Base-by-base conservation (phyloP, 2,329 filamentous ascomycete species). In the Aspergillus spinulosporus region DNA sequence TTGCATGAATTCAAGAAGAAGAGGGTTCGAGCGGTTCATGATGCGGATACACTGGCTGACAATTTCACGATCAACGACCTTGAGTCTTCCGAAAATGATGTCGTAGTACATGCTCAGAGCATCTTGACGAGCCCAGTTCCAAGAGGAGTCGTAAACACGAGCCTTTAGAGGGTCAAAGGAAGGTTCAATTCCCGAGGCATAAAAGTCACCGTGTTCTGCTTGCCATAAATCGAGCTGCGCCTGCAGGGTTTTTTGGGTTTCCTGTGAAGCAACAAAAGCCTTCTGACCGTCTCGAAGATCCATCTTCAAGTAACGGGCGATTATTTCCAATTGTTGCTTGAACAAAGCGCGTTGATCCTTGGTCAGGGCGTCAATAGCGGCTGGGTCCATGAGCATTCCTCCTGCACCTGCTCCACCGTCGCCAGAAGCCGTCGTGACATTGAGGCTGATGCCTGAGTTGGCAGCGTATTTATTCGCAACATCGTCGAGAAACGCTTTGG, bases 331-430 rank as follows among this genome's bases (percentile, higher is more conserved):
- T 74, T 99, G 94, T 73, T 99, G 93, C 83, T 97, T 97, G 86
- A 97, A 97, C 1, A 99, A 82, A 28, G 91, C 89, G 62, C 89
- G 87, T 76, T 99, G 94, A 70, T 97, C 94, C 75, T 97, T 97
- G 69, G 94, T 99, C 52, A 99, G 82, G 11, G 94, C 94, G 73
- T 99, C 94, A 62, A 99, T 88, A 52, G 94, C 94, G 39, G 93
- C 94, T 6, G 94, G 94, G 69, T 99, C 94, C 92, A 99, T 97
- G 90, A 99, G 96, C 94, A 99, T 97, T 71, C 92, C 93, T 54
- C 82, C 84, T 56, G 81, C 84, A 59, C 83, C 88, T 54, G 82
- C 88, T 53, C 86, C 88, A 59, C 84, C 84, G 62, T 90, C 91
- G 58, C 87, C 88, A 50, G 88, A 84, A 28, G 90, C 83, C 15